Percentiles rank a stretch among this genome's conserved stretches.
These are phyloP conservation scores for Verbascum thapsus DNA, from an alignment of 257 asterid genomes.

Conservation along the genomic window DNA sequence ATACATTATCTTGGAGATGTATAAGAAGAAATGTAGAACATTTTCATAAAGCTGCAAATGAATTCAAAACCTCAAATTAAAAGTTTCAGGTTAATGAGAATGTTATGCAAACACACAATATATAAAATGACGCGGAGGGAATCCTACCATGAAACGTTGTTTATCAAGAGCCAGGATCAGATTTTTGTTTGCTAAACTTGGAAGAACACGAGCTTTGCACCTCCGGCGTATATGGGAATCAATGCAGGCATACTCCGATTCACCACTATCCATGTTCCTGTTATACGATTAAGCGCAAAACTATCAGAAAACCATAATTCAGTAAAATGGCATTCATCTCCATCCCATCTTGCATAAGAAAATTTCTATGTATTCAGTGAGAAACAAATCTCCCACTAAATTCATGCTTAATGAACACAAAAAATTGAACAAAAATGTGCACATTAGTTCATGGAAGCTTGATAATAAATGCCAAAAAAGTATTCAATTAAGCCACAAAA, in stretches of 20 bases:
- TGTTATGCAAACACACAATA: conserved; percentile 6
- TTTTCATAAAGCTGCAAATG: not conserved
- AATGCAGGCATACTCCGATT: conserved; percentile 9
- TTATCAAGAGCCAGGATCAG: not conserved
- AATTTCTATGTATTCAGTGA: no score
- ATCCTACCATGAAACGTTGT: not conserved
- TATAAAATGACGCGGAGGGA: not conserved
- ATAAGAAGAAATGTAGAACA: not conserved
- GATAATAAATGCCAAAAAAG: no score
- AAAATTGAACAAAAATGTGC: no score
- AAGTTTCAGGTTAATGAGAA: not conserved
- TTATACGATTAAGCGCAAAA: not conserved
- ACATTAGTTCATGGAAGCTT: no score
- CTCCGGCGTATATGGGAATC: not conserved
- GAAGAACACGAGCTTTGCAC: not conserved
- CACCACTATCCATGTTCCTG: conserved; percentile 15
- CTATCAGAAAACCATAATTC: not conserved
- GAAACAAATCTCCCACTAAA: no score
- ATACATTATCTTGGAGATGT: not conserved
- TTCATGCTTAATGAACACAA: no score
- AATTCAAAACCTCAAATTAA: not conserved
- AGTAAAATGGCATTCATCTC: no score
- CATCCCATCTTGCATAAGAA: no score
- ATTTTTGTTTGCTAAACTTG: not conserved
- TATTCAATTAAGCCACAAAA: no score